Evolutionary conservation across 306 rosid genomes (phyloP), one percentile per base, ranked within the genome.

Genomic region (Ormosia semicastrata): DNA sequence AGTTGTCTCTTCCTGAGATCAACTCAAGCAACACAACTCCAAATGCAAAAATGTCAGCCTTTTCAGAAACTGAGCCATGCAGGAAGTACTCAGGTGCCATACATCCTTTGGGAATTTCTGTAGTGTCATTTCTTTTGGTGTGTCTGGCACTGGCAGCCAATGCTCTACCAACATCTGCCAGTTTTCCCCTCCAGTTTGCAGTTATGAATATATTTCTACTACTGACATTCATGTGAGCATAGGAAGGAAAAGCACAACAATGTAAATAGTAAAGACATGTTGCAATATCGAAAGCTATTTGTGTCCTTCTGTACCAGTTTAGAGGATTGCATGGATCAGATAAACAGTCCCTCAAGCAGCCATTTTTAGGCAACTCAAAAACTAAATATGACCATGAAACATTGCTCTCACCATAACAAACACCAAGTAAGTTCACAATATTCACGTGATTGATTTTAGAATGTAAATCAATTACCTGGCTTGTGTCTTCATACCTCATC

Each of bases 201-300:
- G 91, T 88, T 70, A 92, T 79, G 74, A 90, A 90, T 36, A 90
- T 83, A 54, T 86, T 90, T 80, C 82, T 75, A 9, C 82, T 88
- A 68, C 81, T 85, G 3, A 92, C 65, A 46, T 73, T 89, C 83
- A 83, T 75, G 75, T 89, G 93, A 53, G 89, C 92, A 72, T 87
- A 85, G 17, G 92, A 85, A 56, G 93, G 92, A 54, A 88, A 90
- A 66, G 91, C 87, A 59, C 90, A 90, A 12, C 84, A 82, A 56
- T 88, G 92, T 18, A 92, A 82, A 82, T 92, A 89, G 88, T 92
- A 92, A 40, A 90, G 93, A 49, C 93, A 92, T 32, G 91, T 89
- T 60, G 92, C 97, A 72, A 90, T 80, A 58, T 92, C 94, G 40
- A 88, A 92, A 41, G 92, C 92, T 63, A 90, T 88, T 76, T 89